Evolutionary conservation across 441 rosid species (phyloP).

Genomic region (Kokia cookei): DNA sequence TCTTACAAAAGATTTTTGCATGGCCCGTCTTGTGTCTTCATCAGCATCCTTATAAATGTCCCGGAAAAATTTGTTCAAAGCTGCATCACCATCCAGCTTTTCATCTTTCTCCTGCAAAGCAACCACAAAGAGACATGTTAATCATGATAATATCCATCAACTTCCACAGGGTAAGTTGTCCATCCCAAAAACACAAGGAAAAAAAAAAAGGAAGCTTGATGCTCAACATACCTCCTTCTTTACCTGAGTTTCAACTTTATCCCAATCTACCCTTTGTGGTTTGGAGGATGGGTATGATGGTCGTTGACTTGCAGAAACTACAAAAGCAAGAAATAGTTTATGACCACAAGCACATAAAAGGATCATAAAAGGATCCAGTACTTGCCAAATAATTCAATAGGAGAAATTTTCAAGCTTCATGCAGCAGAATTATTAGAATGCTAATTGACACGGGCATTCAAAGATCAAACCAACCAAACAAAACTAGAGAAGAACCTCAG

Average conservation of each 20-base stretch:
- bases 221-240: slow-evolving; percentile 56
- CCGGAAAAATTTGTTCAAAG: slow-evolving; percentile 87
- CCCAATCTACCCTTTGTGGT: slow-evolving; percentile 63
- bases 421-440: background rate
- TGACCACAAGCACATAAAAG: background rate
- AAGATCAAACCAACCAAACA: background rate
- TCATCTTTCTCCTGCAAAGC: slow-evolving; percentile 86
- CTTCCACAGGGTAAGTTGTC: background rate
- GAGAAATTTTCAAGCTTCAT: background rate
- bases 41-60: slow-evolving; percentile 72
- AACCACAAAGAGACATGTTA: background rate
- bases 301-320: slow-evolving; percentile 33
- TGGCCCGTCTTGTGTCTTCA: slow-evolving; percentile 85
- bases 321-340: background rate
- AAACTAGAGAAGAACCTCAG: background rate
- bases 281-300: slow-evolving; percentile 84
- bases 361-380: background rate
- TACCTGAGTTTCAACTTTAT: slow-evolving; percentile 79
- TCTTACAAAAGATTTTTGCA: slow-evolving; percentile 93
- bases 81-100: slow-evolving; percentile 93
- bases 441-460: background rate
- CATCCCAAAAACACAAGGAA: background rate
- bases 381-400: background rate
- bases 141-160: background rate
- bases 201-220: background rate